Percentiles rank a stretch among this genome's conserved stretches.
Conservation (phyloP, 176 grass and related monocot genomes). For the Lolium rigidum region DNA sequence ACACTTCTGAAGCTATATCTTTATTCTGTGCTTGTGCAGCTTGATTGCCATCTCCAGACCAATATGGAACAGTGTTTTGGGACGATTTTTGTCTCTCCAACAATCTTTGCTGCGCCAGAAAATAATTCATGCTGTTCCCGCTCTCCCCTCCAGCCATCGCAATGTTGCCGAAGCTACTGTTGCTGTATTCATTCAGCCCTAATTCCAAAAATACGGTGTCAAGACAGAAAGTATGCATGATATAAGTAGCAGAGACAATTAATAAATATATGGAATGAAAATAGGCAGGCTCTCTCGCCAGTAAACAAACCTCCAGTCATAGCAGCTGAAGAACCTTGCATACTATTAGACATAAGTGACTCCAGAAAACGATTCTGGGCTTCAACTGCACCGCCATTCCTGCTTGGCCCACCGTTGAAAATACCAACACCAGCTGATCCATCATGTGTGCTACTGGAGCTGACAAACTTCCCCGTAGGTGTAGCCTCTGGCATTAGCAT, state of each 20-base stretch:
- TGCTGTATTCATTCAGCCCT: constrained; percentile 72
- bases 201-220: constrained; percentile 30
- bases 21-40: constrained; percentile 54
- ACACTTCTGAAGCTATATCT: constrained; percentile 53
- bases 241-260: not conserved
- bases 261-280: constrained; percentile 15
- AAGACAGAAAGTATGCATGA: constrained; percentile 25
- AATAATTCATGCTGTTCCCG: constrained; percentile 70
- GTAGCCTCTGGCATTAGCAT: constrained; percentile 46
- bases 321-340: constrained; percentile 45
- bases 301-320: constrained; percentile 69
- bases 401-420: constrained; percentile 49
- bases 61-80: constrained; percentile 65
- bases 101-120: constrained; percentile 79
- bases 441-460: constrained; percentile 46
- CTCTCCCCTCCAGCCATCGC: constrained; percentile 49
- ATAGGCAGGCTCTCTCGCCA: constrained; percentile 27
- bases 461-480: constrained; percentile 56
- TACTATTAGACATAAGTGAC: constrained; percentile 86
- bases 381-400: constrained; percentile 60
- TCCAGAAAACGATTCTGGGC: constrained; percentile 89
- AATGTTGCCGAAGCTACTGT: constrained; percentile 52
- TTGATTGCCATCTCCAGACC: constrained; percentile 64
- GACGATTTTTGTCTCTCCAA: constrained; percentile 84
- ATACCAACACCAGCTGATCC: constrained; percentile 59